Evolutionary conservation across 345 rosid species (phyloP).

Genomic region (Trapa incisa): DNA sequence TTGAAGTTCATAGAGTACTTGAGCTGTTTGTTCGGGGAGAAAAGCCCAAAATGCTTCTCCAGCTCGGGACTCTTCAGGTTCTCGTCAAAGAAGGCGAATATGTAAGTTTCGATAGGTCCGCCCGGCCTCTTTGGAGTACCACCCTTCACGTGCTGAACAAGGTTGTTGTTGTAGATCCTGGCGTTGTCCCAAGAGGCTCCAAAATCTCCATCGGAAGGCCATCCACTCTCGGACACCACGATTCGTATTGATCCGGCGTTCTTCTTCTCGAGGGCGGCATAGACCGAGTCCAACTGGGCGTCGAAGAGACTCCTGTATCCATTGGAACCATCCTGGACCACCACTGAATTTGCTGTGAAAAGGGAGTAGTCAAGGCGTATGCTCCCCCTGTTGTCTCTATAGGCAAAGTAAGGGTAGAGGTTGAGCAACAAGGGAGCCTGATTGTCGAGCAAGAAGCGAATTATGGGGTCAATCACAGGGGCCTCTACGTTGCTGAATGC

Average conservation of each 20-base stretch:
- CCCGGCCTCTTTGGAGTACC: conserved; percentile 33
- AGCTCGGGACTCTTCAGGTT: conserved; percentile 27
- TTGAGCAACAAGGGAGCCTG: conserved; percentile 33
- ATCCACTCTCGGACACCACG: conserved; percentile 53
- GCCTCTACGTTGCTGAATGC: conserved; percentile 7
- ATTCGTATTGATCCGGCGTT: conserved; percentile 33
- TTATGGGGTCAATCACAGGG: conserved; percentile 20
- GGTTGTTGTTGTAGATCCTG: conserved; percentile 33
- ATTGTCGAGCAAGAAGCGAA: conserved; percentile 25
- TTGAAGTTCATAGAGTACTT: conserved; percentile 38
- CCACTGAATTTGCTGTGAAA: conserved; percentile 14
- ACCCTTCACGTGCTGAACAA: conserved; percentile 37
- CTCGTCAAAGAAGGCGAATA: conserved; percentile 57
- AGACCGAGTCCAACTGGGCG: conserved; percentile 35
- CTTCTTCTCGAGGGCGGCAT: conserved; percentile 43
- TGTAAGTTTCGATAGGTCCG: conserved; percentile 42
- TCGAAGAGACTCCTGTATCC: conserved; percentile 44
- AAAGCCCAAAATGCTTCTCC: conserved; percentile 50
- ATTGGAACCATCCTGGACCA: conserved; percentile 10
- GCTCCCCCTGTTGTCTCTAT: neutral
- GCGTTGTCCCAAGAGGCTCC: conserved; percentile 37
- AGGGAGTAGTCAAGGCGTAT: conserved; percentile 29
- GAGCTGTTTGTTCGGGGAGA: conserved; percentile 30
- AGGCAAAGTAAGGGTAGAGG: conserved; percentile 33
- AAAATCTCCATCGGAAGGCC: conserved; percentile 45